Evolutionary conservation across 192 early-diverging fungal genomes (phyloP), one percentile per base, ranked within the genome.

Genomic region (Mortierella alpina): DNA sequence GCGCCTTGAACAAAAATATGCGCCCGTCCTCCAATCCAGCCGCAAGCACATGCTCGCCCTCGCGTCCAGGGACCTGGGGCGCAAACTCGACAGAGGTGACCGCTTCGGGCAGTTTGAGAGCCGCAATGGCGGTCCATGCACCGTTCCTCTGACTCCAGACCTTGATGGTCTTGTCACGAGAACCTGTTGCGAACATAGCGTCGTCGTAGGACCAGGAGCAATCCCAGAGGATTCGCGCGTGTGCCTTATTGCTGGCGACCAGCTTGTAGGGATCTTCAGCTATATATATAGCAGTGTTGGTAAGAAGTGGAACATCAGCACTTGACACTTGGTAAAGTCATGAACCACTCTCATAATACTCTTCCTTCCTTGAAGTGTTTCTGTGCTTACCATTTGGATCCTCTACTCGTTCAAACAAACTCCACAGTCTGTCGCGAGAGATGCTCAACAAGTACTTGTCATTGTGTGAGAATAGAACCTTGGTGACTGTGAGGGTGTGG

Each of bases 171-270:
- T 96, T 96, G 76, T 99, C 97, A 55, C 97, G 88, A n/a, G 95
- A 96, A 12, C 85, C 96, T 5, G 97, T 99, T 31, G 88, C 95
- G 88, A 99, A 98, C 40, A 92, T 87, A 6, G 47, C 51, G 50
- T 90, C 94, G 68, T 95, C 95, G 23, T 85, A 88, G 48, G 88
- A 86, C 95, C 96, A 99, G 5, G 90, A 84, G 44, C 89, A 91
- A 73, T 93, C 91, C 97, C 97, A 99, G 18, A 99, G 90, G 59
- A 99, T 97, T 62, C 97, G 91, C 0, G 95, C 88, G 81, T 99
- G 97, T 17, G 96, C 92, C 82, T 94, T 94, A 54, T 86, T 77
- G 42, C 90, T 88, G 22, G 72, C 70, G 2, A 86, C 72, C 22
- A 94, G 75, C 51, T 79, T 84, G 82, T 93, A 97, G 5, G 86